These are phyloP conservation scores for Scleroderma citrinum DNA, from an alignment of 768 basidiomycete genomes.

Conservation along the genomic window DNA sequence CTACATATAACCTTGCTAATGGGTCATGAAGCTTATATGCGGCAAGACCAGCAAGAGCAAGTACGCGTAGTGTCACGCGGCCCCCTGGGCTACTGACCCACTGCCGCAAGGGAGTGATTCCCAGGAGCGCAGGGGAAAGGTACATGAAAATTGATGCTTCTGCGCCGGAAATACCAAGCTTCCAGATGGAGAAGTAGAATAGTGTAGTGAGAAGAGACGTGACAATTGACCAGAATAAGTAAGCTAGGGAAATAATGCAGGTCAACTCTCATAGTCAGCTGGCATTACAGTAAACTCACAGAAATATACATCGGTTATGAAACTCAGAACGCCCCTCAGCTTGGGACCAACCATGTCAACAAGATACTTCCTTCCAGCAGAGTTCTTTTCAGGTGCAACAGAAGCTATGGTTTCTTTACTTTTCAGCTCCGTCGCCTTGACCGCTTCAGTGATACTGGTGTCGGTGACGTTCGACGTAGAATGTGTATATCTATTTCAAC, in stretches of 20 bases:
- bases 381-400: neutral
- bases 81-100: slow-evolving; percentile 47
- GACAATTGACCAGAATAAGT: slow-evolving; percentile 77
- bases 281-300: slow-evolving; percentile 33
- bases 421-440: no score
- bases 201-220: slow-evolving; percentile 74
- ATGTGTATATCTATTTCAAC: slow-evolving; percentile 14
- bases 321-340: slow-evolving; percentile 22
- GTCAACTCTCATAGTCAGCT: neutral
- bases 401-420: neutral
- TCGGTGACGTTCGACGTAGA: slow-evolving; percentile 3
- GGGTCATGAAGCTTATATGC: slow-evolving; percentile 50
- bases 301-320: slow-evolving; percentile 47
- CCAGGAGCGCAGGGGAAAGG: slow-evolving; percentile 63
- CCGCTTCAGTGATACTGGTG: neutral
- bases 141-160: slow-evolving; percentile 70
- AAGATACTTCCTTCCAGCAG: neutral
- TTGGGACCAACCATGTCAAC: neutral
- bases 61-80: slow-evolving; percentile 39
- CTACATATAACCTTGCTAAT: slow-evolving; percentile 47
- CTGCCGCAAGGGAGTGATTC: slow-evolving; percentile 36
- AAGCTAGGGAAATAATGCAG: slow-evolving; percentile 40
- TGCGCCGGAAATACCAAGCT: slow-evolving; percentile 77
- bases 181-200: slow-evolving; percentile 92
- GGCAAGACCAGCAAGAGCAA: slow-evolving; percentile 48